These are phyloP conservation scores for Xylaria sp. DNA, from an alignment of 495 filamentous ascomycete species.

Conservation along the genomic window DNA sequence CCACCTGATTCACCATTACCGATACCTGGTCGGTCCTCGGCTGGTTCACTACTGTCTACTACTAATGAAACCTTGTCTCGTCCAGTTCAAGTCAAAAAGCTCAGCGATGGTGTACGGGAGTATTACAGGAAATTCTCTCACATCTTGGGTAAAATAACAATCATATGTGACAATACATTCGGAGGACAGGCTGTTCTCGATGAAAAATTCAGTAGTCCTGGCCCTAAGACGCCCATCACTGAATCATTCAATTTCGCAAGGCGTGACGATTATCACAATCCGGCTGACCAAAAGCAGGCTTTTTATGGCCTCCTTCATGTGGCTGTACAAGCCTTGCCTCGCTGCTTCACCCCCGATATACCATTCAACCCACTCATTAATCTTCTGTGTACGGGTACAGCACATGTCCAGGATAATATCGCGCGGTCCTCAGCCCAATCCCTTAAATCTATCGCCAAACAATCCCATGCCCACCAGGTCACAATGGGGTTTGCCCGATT, in stretches of 20 bases:
- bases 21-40: conserved; percentile 44
- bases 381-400: conserved; percentile 93
- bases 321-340: conserved; percentile 91
- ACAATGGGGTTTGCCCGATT: conserved; percentile 96
- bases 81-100: conserved; percentile 74
- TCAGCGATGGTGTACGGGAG: conserved; percentile 77
- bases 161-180: conserved; percentile 95
- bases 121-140: conserved; percentile 92
- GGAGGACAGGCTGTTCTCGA: conserved; percentile 94
- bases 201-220: conserved; percentile 86
- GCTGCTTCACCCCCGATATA: conserved; percentile 88
- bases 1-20: conserved; percentile 61
- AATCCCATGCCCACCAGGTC: conserved; percentile 92
- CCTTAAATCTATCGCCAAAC: conserved; percentile 90
- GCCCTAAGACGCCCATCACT: conserved; percentile 90
- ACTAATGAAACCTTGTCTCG: conserved; percentile 67
- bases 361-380: conserved; percentile 95
- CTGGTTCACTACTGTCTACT: conserved; percentile 38
- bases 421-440: conserved; percentile 91
- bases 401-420: conserved; percentile 92
- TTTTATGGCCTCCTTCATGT: conserved; percentile 97
- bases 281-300: conserved; percentile 85
- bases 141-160: conserved; percentile 91
- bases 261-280: conserved; percentile 76
- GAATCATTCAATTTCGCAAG: conserved; percentile 90